Conservation (phyloP, 2,329 filamentous ascomycete genomes). For the Septoria linicola region DNA sequence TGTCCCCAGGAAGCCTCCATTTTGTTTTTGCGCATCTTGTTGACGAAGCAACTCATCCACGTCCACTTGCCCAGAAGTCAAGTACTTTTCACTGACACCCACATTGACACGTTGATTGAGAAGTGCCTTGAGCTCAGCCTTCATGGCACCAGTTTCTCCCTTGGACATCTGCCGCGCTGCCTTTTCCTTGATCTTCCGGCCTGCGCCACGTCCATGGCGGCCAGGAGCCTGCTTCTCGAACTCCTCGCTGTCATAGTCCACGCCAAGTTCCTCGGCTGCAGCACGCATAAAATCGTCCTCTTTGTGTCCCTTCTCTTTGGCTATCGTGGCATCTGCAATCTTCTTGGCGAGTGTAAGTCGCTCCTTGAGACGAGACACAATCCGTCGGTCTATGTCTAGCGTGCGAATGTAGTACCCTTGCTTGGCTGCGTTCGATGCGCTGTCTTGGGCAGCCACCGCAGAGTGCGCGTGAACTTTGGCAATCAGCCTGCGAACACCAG, state of each 20-base stretch:
- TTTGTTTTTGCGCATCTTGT: constrained; percentile 52
- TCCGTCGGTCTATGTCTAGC: constrained; percentile 76
- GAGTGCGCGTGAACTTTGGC: constrained; percentile 77
- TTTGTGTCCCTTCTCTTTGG: constrained; percentile 81
- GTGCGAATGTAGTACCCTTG: constrained; percentile 69
- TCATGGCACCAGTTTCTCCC: constrained; percentile 67
- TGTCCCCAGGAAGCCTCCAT: constrained; percentile 65
- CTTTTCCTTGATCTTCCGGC: constrained; percentile 72
- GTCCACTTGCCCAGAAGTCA: constrained; percentile 82
- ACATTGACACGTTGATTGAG: constrained; percentile 75
- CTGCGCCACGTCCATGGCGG: constrained; percentile 63
- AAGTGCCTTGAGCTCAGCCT: constrained; percentile 69
- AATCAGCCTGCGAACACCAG: constrained; percentile 76
- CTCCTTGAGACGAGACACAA: constrained; percentile 73
- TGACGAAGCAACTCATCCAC: constrained; percentile 64
- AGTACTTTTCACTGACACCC: constrained; percentile 82
- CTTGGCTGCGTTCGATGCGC: constrained; percentile 50
- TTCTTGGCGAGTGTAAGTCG: constrained; percentile 80
- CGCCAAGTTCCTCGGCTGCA: constrained; percentile 87
- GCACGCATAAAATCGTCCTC: constrained; percentile 81
- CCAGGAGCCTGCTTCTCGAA: constrained; percentile 64
- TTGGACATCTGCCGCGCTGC: constrained; percentile 68
- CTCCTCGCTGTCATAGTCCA: constrained; percentile 89
- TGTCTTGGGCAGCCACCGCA: constrained; percentile 39
- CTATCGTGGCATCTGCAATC: constrained; percentile 76